These are phyloP conservation scores for Boletellus deceptivus DNA, from an alignment of 1,284 basidiomycete species.

Conservation along the genomic window DNA sequence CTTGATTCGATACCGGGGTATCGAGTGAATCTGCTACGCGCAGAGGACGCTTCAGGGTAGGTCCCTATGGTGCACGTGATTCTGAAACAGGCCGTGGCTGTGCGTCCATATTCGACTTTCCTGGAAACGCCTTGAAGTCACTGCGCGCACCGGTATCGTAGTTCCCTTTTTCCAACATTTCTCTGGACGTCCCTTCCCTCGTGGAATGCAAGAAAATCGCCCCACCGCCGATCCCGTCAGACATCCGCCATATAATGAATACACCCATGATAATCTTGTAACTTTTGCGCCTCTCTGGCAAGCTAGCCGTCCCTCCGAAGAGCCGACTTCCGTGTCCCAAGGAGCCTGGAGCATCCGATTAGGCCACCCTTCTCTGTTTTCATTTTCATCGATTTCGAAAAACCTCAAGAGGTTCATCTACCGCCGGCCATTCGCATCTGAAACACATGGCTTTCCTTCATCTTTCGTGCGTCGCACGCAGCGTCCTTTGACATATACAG, in stretches of 20 bases:
- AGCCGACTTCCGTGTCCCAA: conserved; percentile 11
- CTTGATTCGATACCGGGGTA: conserved; percentile 24
- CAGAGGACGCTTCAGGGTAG: conserved; percentile 19
- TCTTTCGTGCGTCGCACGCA: conserved; percentile 28
- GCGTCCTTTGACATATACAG: conserved; percentile 14
- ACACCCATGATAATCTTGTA: conserved; percentile 13
- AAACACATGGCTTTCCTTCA: conserved; percentile 17
- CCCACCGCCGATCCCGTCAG: conserved; percentile 3
- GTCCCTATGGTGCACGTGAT: conserved; percentile 19
- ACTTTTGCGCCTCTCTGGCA: conserved; percentile 24
- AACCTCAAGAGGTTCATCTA: conserved; percentile 21
- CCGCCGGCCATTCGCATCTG: conserved; percentile 14
- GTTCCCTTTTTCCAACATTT: not conserved
- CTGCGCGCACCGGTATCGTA: conserved; percentile 1
- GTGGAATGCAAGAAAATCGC: conserved; percentile 26
- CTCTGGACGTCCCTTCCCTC: conserved; percentile 1
- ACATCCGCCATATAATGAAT: conserved; percentile 22
- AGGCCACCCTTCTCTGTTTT: conserved; percentile 5
- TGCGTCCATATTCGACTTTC: not conserved
- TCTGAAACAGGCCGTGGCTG: not conserved
- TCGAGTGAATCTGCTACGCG: not conserved
- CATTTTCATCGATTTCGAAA: conserved; percentile 11
- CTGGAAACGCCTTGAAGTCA: conserved; percentile 1
- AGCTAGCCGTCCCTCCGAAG: conserved; percentile 22
- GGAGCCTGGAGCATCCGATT: conserved; percentile 3